Conservation (phyloP, 169 alveolate species). For the Plasmodium coatneyi region DNA sequence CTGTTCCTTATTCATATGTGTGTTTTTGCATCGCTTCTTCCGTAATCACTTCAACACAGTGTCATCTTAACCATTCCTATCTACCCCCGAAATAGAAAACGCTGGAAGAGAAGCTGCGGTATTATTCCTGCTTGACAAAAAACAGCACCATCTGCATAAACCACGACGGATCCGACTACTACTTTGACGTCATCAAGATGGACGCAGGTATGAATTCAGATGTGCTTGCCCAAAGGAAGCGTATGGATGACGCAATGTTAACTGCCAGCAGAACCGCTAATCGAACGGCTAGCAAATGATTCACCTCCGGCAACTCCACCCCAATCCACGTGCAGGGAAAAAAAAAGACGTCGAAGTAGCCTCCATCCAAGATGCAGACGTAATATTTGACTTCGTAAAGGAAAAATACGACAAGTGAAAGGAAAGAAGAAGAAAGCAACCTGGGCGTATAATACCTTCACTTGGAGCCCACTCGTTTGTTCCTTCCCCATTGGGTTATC, state of each 20-base stretch:
- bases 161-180: conserved; percentile 9
- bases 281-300: background rate
- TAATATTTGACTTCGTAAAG: conserved; percentile 62
- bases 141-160: conserved; percentile 35
- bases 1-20: background rate
- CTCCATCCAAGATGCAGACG: conserved; percentile 63
- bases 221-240: background rate
- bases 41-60: background rate
- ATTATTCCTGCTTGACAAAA: conserved; percentile 47
- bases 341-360: conserved; percentile 67
- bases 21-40: background rate
- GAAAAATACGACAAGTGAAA: conserved; percentile 47
- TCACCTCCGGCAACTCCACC: background rate
- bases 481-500: background rate
- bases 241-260: background rate
- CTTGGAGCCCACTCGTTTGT: background rate
- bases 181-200: conserved; percentile 50
- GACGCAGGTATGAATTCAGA: conserved; percentile 25
- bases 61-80: background rate
- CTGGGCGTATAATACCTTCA: background rate
- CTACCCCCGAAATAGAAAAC: conserved; percentile 25
- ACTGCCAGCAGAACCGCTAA: background rate
- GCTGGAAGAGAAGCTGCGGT: conserved; percentile 48
- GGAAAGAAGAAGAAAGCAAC: background rate
- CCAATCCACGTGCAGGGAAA: conserved; percentile 10